Base-by-base conservation (phyloP, 2,329 filamentous ascomycete genomes). In the Diaporthe helianthi region DNA sequence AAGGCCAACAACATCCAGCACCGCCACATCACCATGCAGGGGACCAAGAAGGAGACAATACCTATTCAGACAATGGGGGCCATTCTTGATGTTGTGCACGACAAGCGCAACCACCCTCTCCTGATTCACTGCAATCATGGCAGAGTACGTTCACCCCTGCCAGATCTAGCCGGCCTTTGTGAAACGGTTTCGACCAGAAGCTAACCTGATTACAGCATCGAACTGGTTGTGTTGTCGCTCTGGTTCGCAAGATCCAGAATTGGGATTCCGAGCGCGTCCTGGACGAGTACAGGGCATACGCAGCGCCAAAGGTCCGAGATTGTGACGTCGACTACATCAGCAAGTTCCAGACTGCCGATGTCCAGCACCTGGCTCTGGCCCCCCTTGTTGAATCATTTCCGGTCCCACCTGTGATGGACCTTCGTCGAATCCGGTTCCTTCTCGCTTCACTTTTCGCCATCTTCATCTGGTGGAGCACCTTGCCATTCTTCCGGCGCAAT, bases 121-220 rank as follows among this genome's bases (percentile, higher is more conserved):
- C 84, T 97, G 47, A 87, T 98, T 55, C 94, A 98, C 79, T 98
- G 94, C 85, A 98, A 97, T 77, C 94, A 97, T 74, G 94, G 94
- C 77, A 96, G 90, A 81, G 88, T 90, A 79, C 72, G 80, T 75
- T 67, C 19, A 24, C n/a, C 29, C 19, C 53, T 26, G 10, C 22
- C 13, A 19, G 17, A 15, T 53, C 38, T 38, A 4, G 24, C 22
- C 4, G 61, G 41, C 36, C 33, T 44, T 1, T 10, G 10, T 15
- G 36, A 44, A 29, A 58, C 0, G 5, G 19, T 44, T 44, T 4
- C 10, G 9, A 41, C 15, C 36, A 38, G 24, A 9, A 44, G 41
- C 71, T 73, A 36, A 75, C 61, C 17, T 46, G 3, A 10, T 3
- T 60, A 33, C 71, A 93, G 86, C 94, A 98, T 77, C 91, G 94